Conservation (phyloP, 2,329 filamentous ascomycete species). For the Hortaea sp. region DNA sequence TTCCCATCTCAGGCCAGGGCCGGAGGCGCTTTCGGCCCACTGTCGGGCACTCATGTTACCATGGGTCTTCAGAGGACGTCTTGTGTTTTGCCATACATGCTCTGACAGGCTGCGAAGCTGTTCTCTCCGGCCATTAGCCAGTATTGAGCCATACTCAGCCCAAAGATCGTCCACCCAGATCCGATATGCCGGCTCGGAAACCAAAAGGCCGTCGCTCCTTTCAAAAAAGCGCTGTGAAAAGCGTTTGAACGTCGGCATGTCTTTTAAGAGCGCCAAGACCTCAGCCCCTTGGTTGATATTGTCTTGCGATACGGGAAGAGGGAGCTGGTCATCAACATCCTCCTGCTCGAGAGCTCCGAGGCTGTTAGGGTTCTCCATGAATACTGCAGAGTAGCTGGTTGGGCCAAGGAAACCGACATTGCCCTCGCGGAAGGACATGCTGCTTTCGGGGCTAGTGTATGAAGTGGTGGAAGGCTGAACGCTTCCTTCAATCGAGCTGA, state of each 20-base stretch:
- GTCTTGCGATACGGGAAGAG: slow-evolving; percentile 18
- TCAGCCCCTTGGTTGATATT: slow-evolving; percentile 25
- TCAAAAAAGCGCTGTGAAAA: slow-evolving; percentile 24
- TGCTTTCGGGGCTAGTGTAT: slow-evolving; percentile 11
- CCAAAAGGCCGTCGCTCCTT: slow-evolving; percentile 25
- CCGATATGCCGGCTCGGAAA: slow-evolving; percentile 21
- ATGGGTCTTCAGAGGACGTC: slow-evolving; percentile 26
- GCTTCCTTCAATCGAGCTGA: neutral
- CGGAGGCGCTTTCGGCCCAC: slow-evolving; percentile 30
- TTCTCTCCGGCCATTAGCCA: slow-evolving; percentile 20
- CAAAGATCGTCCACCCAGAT: slow-evolving; percentile 27
- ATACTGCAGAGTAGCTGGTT: slow-evolving; percentile 25
- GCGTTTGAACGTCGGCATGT: slow-evolving; percentile 21
- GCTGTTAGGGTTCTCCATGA: slow-evolving; percentile 21
- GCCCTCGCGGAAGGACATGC: slow-evolving; percentile 18
- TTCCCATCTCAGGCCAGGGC: slow-evolving; percentile 34
- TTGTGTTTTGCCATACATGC: slow-evolving; percentile 33
- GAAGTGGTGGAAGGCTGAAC: slow-evolving; percentile 8
- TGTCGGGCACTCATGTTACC: slow-evolving; percentile 29
- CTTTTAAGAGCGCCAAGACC: slow-evolving; percentile 21
- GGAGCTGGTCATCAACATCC: slow-evolving; percentile 14
- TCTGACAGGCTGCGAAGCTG: slow-evolving; percentile 30
- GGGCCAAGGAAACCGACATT: slow-evolving; percentile 24
- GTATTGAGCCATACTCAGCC: slow-evolving; percentile 22
- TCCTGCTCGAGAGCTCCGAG: slow-evolving; percentile 11